phyloP scores from a whole-genome alignment of 352 stramenopile genomes.

The Phytophthora hibernalis region DNA sequence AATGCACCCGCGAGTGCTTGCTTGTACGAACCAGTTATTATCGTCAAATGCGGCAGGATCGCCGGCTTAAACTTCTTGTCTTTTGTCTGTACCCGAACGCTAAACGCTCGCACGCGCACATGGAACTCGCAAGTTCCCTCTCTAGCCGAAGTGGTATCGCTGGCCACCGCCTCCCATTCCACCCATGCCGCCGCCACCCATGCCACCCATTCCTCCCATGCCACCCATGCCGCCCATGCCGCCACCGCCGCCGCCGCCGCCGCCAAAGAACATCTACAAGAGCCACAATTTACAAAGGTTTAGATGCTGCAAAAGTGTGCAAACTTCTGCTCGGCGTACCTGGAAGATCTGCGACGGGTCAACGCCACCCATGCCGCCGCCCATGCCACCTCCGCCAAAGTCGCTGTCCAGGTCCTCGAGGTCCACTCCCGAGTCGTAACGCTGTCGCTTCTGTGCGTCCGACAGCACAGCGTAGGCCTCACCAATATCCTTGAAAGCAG shows the following conservation, averaged over 20 bases:
- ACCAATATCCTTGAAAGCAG: constrained; percentile 96
- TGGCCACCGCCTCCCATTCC: constrained; percentile 62
- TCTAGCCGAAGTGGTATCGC: constrained; percentile 87
- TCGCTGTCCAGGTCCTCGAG: constrained; percentile 94
- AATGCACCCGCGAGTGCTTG: constrained; percentile 13
- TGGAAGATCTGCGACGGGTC: constrained; percentile 89
- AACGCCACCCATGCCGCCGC: constrained; percentile 81
- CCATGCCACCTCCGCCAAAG: constrained; percentile 78
- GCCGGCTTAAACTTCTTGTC: constrained; percentile 34
- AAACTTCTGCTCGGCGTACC: constrained; percentile 35
- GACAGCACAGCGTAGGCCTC: constrained; percentile 97
- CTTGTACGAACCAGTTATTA: constrained; percentile 42
- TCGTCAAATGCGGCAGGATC: constrained; percentile 30
- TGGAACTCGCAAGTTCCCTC: constrained; percentile 25
- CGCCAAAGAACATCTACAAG: constrained; percentile 85
- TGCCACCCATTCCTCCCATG: constrained; percentile 39
- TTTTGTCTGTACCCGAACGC: constrained; percentile 36
- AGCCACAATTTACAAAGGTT: constrained; percentile 1
- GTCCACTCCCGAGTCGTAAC: constrained; percentile 96
- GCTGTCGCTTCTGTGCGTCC: constrained; percentile 92
- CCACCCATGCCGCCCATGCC: constrained; percentile 39
- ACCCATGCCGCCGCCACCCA: constrained; percentile 37
- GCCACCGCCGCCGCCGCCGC: constrained; percentile 41
- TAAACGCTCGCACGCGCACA: constrained; percentile 31
- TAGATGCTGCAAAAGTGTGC: background rate